Percentiles rank a stretch among this genome's conserved stretches.
Evolutionary conservation across 345 rosid species (phyloP).

Genomic region (Psidium friedrichsthalianum): DNA sequence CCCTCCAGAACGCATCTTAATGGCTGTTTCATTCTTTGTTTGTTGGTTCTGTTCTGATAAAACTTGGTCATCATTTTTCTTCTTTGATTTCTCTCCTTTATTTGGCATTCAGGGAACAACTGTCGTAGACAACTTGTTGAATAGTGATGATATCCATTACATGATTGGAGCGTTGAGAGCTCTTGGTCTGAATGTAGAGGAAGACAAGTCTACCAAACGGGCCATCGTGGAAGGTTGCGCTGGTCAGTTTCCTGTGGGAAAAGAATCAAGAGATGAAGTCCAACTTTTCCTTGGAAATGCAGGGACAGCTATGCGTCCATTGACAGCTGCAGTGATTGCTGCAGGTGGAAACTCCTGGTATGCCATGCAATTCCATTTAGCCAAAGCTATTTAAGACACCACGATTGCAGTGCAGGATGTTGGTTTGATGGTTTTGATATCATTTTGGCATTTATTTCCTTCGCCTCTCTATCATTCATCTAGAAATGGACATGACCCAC

Average conservation of each 20-base stretch:
- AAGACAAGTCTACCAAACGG: constrained; percentile 36
- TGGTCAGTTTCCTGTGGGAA: constrained; percentile 61
- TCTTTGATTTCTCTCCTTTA: not conserved
- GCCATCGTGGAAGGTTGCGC: constrained; percentile 81
- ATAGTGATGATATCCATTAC: constrained; percentile 77
- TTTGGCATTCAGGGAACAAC: constrained; percentile 62
- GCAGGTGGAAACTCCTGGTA: constrained; percentile 93
- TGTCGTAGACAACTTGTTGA: constrained; percentile 77
- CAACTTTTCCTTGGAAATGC: constrained; percentile 94
- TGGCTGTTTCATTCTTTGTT: not conserved
- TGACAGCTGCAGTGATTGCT: constrained; percentile 84
- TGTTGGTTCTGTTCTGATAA: not conserved
- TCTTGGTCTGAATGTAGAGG: constrained; percentile 58
- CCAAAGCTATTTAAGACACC: not conserved
- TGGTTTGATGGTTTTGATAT: not conserved
- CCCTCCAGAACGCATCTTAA: not conserved
- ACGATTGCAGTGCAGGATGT: not conserved
- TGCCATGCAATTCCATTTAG: not conserved
- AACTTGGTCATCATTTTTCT: not conserved
- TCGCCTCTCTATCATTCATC: not conserved
- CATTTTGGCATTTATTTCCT: not conserved
- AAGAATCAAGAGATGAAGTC: constrained; percentile 38
- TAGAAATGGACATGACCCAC: not conserved
- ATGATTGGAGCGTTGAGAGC: constrained; percentile 85
- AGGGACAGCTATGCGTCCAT: constrained; percentile 95